These are phyloP conservation scores for Colletotrichum cordylinicola DNA, from an alignment of 2,329 filamentous ascomycete genomes.

Conservation along the genomic window DNA sequence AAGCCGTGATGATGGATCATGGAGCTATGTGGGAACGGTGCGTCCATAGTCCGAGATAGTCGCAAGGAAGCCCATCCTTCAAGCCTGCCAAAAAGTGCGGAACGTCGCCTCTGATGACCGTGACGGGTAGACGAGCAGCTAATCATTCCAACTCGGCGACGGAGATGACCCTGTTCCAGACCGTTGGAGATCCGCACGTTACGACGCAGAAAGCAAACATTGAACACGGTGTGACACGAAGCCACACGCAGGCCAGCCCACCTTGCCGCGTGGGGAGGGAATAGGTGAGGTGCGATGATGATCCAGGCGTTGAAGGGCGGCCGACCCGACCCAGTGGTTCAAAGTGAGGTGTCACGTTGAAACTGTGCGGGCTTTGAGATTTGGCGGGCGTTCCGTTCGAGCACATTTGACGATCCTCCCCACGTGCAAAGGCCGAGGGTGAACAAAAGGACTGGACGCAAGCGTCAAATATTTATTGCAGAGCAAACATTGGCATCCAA, in stretches of 20 bases:
- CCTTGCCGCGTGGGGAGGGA: background rate
- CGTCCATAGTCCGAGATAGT: background rate
- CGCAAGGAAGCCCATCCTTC: background rate
- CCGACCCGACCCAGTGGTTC: background rate
- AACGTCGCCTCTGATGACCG: background rate
- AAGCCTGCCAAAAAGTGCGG: background rate
- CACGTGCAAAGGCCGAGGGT: background rate
- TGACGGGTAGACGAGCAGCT: background rate
- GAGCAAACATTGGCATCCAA: background rate
- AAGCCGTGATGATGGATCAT: background rate
- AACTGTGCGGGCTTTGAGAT: background rate
- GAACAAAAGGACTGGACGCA: background rate
- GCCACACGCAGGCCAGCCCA: background rate
- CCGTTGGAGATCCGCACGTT: background rate
- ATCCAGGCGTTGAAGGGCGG: background rate
- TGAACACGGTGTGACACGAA: background rate
- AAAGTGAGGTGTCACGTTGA: background rate
- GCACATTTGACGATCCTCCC: background rate
- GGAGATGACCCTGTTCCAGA: background rate
- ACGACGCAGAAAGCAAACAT: background rate
- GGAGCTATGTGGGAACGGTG: background rate
- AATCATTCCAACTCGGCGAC: background rate
- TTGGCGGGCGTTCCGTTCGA: background rate
- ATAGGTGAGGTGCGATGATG: background rate
- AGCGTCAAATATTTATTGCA: background rate